A percentile compares a stretch with the other conserved stretches of the same genome.
phyloP scores from a whole-genome alignment of 1,284 basidiomycete species.

The Marasmius sp. region DNA sequence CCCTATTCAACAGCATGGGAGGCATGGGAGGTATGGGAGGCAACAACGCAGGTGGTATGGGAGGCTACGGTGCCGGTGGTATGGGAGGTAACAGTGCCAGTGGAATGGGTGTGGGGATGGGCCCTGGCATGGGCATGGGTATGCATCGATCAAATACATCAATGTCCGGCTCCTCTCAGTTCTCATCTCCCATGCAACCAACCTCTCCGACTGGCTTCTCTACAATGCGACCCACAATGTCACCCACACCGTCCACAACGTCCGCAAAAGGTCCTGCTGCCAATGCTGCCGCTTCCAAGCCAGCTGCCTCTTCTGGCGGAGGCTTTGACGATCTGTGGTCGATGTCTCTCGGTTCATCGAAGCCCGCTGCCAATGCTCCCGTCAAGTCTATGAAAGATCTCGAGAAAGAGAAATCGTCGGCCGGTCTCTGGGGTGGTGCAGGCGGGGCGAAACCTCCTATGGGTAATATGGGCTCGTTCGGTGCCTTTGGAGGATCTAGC shows the following conservation, averaged over 20 bases:
- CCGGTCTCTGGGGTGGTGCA: conserved; percentile 70
- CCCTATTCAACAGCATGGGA: conserved; percentile 6
- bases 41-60: background rate
- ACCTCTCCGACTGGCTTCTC: conserved; percentile 16
- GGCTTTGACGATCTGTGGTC: conserved; percentile 92
- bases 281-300: conserved; percentile 21
- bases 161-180: conserved; percentile 10
- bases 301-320: conserved; percentile 32
- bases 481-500: conserved; percentile 38
- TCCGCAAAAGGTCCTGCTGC: conserved; percentile 17
- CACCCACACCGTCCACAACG: conserved; percentile 9
- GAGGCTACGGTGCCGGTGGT: conserved; percentile 17
- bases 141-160: conserved; percentile 23
- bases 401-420: conserved; percentile 81
- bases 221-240: background rate
- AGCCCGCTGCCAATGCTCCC: conserved; percentile 28
- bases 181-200: conserved; percentile 21
- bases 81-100: conserved; percentile 9
- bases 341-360: conserved; percentile 61
- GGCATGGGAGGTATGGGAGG: conserved; percentile 2
- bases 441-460: conserved; percentile 16
- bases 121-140: conserved; percentile 19
- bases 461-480: conserved; percentile 42
- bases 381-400: conserved; percentile 85
- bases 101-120: conserved; percentile 20